These are phyloP conservation scores for Ustilago lituana DNA, from an alignment of 1,284 basidiomycete species.

Conservation along the genomic window DNA sequence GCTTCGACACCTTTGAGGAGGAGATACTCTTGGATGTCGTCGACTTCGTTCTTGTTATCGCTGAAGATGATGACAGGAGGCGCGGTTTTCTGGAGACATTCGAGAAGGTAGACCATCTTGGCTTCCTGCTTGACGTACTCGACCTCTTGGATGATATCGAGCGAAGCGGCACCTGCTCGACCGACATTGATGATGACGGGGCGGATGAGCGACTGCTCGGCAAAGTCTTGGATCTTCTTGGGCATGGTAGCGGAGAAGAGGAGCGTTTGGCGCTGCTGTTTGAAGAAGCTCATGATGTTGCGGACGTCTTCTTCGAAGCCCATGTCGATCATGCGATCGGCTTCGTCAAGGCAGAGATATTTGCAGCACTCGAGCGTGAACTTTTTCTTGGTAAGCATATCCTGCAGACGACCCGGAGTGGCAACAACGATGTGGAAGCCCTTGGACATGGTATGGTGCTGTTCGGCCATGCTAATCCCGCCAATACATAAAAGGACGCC, in stretches of 20 bases:
- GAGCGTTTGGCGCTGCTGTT: slow-evolving; percentile 92
- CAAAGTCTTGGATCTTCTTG: slow-evolving; percentile 97
- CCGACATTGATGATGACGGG: slow-evolving; percentile 97
- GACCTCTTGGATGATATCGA: slow-evolving; percentile 96
- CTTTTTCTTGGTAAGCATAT: slow-evolving; percentile 83
- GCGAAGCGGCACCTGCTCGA: slow-evolving; percentile 93
- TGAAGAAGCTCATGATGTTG: slow-evolving; percentile 98
- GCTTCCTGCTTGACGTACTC: slow-evolving; percentile 99
- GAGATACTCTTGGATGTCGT: slow-evolving; percentile 98
- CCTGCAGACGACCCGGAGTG: slow-evolving; percentile 70
- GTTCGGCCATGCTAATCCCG: slow-evolving; percentile 96
- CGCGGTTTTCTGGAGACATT: slow-evolving; percentile 97
- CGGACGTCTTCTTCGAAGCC: slow-evolving; percentile 98
- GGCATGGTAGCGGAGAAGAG: slow-evolving; percentile 99
- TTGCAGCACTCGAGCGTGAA: slow-evolving; percentile 83
- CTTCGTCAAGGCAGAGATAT: slow-evolving; percentile 97
- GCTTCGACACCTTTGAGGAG: slow-evolving; percentile 97
- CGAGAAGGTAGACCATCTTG: slow-evolving; percentile 98
- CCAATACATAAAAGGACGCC: slow-evolving; percentile 88
- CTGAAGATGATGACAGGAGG: slow-evolving; percentile 98
- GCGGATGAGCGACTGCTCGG: slow-evolving; percentile 89
- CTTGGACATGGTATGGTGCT: slow-evolving; percentile 85
- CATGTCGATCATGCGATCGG: slow-evolving; percentile 98
- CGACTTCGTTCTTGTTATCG: slow-evolving; percentile 99
- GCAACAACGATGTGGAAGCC: slow-evolving; percentile 97